A percentile compares a stretch with the other conserved stretches of the same genome.
phyloP scores from a whole-genome alignment of 805 yeast genomes.

The Candida glaebosa region DNA sequence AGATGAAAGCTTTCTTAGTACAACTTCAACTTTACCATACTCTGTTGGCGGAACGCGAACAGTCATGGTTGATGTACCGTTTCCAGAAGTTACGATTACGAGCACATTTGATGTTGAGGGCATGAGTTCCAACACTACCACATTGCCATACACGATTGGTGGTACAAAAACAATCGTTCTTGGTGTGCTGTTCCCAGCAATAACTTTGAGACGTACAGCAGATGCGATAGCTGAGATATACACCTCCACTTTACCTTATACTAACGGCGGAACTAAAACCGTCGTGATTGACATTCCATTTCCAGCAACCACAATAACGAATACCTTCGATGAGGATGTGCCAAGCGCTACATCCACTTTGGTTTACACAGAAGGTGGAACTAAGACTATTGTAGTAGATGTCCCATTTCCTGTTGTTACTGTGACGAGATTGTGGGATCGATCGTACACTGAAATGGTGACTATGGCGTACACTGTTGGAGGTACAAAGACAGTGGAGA shows the following conservation, averaged over 20 bases:
- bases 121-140: slow-evolving; percentile 9
- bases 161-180: no score
- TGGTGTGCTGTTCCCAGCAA: no score
- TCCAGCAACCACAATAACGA: no score
- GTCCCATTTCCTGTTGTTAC: no score
- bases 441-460: neutral
- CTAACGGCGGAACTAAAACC: slow-evolving; percentile 11
- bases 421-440: neutral
- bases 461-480: slow-evolving; percentile 4
- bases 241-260: slow-evolving; percentile 11
- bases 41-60: slow-evolving; percentile 8
- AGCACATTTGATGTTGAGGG: slow-evolving; percentile 3
- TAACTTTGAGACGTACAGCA: no score
- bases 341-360: no score
- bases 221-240: no score
- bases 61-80: slow-evolving; percentile 8
- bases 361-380: no score
- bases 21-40: slow-evolving; percentile 6
- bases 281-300: slow-evolving; percentile 11
- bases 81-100: slow-evolving; percentile 8
- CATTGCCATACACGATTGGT: slow-evolving; percentile 5
- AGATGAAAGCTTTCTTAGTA: neutral
- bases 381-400: no score
- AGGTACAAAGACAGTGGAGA: slow-evolving; percentile 9
- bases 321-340: no score